Conservation (phyloP, 805 yeast genomes). For the Candida montana region DNA sequence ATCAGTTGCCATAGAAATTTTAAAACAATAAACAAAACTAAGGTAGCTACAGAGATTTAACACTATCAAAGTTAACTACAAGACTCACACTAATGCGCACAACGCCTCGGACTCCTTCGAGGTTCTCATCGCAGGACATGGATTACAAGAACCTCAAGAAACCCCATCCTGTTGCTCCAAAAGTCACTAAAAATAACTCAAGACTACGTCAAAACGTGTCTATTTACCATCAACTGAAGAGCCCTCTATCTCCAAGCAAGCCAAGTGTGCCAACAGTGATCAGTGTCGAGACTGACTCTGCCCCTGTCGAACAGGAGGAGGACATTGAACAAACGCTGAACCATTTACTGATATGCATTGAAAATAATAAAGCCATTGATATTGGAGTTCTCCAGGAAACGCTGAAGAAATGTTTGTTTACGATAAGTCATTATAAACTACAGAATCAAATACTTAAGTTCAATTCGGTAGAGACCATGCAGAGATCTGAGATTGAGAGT, state of each 20-base stretch:
- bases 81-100: too few species aligned
- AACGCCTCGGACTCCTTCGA: not conserved
- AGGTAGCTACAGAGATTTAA: too few species aligned
- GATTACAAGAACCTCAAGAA: too few species aligned
- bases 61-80: too few species aligned
- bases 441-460: slow-evolving; percentile 18
- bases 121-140: not conserved
- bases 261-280: not conserved
- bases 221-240: slow-evolving; percentile 9
- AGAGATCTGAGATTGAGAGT: slow-evolving; percentile 19
- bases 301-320: slow-evolving; percentile 1
- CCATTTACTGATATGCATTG: slow-evolving; percentile 1
- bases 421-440: slow-evolving; percentile 18
- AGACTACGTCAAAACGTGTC: not conserved
- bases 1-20: too few species aligned
- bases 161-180: not conserved
- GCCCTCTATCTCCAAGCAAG: slow-evolving; percentile 9
- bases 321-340: slow-evolving; percentile 2
- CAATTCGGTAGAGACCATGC: slow-evolving; percentile 16
- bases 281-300: not conserved
- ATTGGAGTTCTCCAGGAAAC: not conserved
- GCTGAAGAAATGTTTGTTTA: slow-evolving; percentile 11
- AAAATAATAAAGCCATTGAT: slow-evolving; percentile 3
- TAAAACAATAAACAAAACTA: too few species aligned
- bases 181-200: not conserved